Percentiles rank a stretch among this genome's conserved stretches.
These are phyloP conservation scores for Scutellaria barbata DNA, from an alignment of 257 asterid genomes.

Conservation along the genomic window DNA sequence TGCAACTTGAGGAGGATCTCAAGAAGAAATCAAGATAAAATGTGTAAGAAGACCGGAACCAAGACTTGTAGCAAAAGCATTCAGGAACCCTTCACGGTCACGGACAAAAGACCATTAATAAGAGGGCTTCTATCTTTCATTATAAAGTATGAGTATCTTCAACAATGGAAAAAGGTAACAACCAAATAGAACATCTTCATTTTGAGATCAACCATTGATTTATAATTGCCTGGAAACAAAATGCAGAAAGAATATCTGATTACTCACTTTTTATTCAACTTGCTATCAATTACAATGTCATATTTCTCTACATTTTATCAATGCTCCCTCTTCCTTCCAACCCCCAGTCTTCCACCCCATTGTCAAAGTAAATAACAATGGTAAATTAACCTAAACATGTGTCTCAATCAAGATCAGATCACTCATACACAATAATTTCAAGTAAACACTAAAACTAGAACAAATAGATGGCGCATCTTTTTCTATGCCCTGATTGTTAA, in stretches of 20 bases:
- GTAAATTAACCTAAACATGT: background rate
- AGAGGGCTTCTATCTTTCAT: background rate
- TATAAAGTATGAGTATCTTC: background rate
- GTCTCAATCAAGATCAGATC: slow-evolving; percentile 4
- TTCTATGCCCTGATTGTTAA: background rate
- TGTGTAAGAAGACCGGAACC: slow-evolving; percentile 14
- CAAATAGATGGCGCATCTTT: background rate
- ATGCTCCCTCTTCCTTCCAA: slow-evolving; percentile 4
- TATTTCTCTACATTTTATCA: background rate
- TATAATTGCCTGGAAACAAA: slow-evolving; percentile 15
- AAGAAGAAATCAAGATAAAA: slow-evolving; percentile 20
- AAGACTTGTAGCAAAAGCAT: slow-evolving; percentile 14
- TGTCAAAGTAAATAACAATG: background rate
- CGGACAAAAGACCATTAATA: background rate
- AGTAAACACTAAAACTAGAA: background rate
- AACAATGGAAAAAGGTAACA: background rate
- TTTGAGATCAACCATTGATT: background rate
- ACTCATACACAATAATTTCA: background rate
- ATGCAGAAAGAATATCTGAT: background rate
- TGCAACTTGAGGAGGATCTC: slow-evolving; percentile 10
- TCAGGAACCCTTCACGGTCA: slow-evolving; percentile 2
- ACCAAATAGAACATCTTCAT: slow-evolving; percentile 8
- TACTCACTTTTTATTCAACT: slow-evolving; percentile 2
- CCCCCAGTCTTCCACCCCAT: slow-evolving; percentile 3
- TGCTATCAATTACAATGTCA: slow-evolving; percentile 2